These are phyloP conservation scores for Forsythia viridissima DNA, from an alignment of 257 asterid species.

Conservation along the genomic window DNA sequence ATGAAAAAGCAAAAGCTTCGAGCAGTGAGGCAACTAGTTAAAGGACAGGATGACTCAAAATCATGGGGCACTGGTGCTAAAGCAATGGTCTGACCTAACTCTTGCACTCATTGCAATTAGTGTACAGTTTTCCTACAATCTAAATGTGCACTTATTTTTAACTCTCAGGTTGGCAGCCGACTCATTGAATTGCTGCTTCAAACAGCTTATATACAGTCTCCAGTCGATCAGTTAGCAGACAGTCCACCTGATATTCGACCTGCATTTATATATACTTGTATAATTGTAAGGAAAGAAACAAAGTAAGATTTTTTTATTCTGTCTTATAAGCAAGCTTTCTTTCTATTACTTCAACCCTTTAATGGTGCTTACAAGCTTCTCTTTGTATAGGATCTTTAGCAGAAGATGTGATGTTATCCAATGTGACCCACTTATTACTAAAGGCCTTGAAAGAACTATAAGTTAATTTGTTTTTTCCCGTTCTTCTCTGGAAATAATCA, in stretches of 20 bases:
- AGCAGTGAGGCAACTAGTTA: slow-evolving; percentile 71
- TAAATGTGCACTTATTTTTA: slow-evolving; percentile 14
- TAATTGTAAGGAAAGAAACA: slow-evolving; percentile 51
- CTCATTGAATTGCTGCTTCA: slow-evolving; percentile 79
- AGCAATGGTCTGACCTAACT: slow-evolving; percentile 67
- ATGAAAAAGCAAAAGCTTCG: slow-evolving; percentile 76
- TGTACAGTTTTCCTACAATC: slow-evolving; percentile 2
- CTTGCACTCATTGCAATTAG: slow-evolving; percentile 8
- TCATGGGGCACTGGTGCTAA: slow-evolving; percentile 84
- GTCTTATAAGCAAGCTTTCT: background rate
- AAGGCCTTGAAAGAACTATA: slow-evolving; percentile 91
- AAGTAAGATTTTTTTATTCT: slow-evolving; percentile 37
- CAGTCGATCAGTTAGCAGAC: slow-evolving; percentile 59
- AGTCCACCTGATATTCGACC: slow-evolving; percentile 89
- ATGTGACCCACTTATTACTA: slow-evolving; percentile 77
- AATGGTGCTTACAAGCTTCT: slow-evolving; percentile 29
- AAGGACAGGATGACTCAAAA: slow-evolving; percentile 53
- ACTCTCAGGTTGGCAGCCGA: slow-evolving; percentile 82
- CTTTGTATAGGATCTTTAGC: slow-evolving; percentile 49
- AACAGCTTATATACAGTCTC: slow-evolving; percentile 86
- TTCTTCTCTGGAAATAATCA: background rate
- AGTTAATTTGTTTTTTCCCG: slow-evolving; percentile 28
- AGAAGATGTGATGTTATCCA: slow-evolving; percentile 83
- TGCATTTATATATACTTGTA: slow-evolving; percentile 71
- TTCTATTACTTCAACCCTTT: slow-evolving; percentile 23